These are phyloP conservation scores for Trichoderma lentiforme DNA, from an alignment of 2,329 filamentous ascomycete species.

Conservation along the genomic window DNA sequence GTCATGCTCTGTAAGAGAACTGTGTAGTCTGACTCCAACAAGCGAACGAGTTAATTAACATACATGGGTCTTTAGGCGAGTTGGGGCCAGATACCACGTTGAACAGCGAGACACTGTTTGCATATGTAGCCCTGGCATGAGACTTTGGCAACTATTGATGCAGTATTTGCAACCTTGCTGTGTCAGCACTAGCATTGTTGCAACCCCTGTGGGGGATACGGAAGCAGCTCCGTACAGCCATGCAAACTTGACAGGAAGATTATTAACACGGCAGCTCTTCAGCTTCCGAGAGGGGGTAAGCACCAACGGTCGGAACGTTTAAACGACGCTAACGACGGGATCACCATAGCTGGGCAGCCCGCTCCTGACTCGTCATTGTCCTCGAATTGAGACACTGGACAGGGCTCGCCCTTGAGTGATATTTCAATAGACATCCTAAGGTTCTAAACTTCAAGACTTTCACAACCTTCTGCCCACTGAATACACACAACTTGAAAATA, in stretches of 20 bases:
- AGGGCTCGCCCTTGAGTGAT: neutral
- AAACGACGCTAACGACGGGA: neutral
- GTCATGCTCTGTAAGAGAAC: neutral
- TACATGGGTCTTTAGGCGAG: neutral
- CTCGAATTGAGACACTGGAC: neutral
- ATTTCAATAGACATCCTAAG: neutral
- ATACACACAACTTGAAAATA: neutral
- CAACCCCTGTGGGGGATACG: neutral
- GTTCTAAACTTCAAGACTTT: neutral
- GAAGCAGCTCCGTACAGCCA: neutral
- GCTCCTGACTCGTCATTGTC: neutral
- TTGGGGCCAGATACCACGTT: neutral
- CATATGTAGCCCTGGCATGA: neutral
- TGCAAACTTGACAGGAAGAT: neutral
- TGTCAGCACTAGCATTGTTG: neutral
- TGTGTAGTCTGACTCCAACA: neutral
- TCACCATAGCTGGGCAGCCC: neutral
- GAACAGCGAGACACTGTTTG: neutral
- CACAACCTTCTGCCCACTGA: neutral
- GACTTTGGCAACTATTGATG: neutral
- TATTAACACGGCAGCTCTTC: no score
- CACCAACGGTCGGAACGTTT: neutral
- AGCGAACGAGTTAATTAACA: neutral
- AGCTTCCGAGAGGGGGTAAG: neutral
- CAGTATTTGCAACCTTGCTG: neutral